Percentiles rank a stretch among this genome's conserved stretches.
phyloP scores from a whole-genome alignment of 2,329 filamentous ascomycete species.

The Pseudogymnoascus sp. region DNA sequence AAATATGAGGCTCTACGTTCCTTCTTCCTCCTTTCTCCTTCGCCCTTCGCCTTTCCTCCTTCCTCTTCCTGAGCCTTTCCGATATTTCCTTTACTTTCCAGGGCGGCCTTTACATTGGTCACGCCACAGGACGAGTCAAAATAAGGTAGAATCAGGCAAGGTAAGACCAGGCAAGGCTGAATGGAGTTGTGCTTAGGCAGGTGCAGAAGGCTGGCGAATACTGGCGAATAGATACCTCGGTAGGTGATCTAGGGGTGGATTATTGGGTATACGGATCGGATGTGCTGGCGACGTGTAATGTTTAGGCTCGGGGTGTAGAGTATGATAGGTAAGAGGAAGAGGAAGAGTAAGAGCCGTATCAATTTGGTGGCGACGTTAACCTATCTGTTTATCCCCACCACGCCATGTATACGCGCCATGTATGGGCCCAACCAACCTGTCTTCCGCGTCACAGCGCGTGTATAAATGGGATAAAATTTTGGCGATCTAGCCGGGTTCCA shows the following conservation, averaged over 20 bases:
- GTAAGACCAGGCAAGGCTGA: neutral
- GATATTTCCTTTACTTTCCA: neutral
- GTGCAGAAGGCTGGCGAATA: neutral
- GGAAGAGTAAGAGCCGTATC: conserved; percentile 1
- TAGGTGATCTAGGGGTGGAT: neutral
- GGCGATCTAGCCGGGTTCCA: neutral
- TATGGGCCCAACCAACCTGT: neutral
- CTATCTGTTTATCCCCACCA: conserved; percentile 1
- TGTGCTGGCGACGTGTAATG: neutral
- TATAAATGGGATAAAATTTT: neutral
- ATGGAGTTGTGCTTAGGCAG: neutral
- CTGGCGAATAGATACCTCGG: conserved; percentile 1
- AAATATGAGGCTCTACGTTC: conserved; percentile 2
- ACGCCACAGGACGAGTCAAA: conserved; percentile 3
- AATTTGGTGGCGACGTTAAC: neutral
- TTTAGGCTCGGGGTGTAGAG: neutral
- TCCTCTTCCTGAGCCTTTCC: neutral
- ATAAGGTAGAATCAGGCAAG: neutral
- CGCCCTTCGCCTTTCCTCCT: neutral
- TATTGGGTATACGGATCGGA: neutral
- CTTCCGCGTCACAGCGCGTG: neutral
- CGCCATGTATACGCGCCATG: neutral
- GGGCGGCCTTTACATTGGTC: neutral
- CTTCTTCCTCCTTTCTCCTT: neutral
- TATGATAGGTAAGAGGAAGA: no score